phyloP scores from a whole-genome alignment of 2,329 filamentous ascomycete species.

The Aureobasidium subglaciale region DNA sequence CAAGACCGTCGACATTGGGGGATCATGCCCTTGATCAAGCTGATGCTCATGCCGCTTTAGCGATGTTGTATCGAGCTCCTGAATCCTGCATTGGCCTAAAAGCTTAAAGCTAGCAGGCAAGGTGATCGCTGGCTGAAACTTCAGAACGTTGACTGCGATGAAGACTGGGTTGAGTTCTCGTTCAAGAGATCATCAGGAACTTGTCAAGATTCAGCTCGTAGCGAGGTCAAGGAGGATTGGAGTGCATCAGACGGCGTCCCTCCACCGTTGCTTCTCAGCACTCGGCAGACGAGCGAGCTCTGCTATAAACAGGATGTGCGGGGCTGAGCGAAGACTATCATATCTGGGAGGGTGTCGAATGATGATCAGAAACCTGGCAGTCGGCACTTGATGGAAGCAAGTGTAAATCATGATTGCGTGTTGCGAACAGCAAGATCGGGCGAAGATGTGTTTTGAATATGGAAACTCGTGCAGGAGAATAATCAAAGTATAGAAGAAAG shows the following conservation, averaged over 20 bases:
- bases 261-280: not conserved
- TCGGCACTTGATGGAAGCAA: not conserved
- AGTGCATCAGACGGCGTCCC: not conserved
- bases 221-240: not conserved
- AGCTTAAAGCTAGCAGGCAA: not conserved
- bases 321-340: not conserved
- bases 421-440: not conserved
- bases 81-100: conserved; percentile 5
- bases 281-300: not conserved
- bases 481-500: not conserved
- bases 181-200: not conserved
- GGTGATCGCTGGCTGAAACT: not conserved
- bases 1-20: not conserved
- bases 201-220: not conserved
- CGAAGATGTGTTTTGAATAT: conserved; percentile 6
- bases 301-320: not conserved
- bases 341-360: conserved; percentile 5
- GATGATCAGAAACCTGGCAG: not conserved
- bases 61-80: conserved; percentile 2
- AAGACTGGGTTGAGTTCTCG: not conserved
- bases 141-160: not conserved
- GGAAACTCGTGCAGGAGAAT: not conserved
- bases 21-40: too few species aligned
- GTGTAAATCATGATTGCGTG: not conserved
- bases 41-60: not conserved